Percentiles rank a stretch among this genome's conserved stretches.
Conservation (phyloP, 2,329 filamentous ascomycete genomes). For the Pseudogymnoascus sp. region DNA sequence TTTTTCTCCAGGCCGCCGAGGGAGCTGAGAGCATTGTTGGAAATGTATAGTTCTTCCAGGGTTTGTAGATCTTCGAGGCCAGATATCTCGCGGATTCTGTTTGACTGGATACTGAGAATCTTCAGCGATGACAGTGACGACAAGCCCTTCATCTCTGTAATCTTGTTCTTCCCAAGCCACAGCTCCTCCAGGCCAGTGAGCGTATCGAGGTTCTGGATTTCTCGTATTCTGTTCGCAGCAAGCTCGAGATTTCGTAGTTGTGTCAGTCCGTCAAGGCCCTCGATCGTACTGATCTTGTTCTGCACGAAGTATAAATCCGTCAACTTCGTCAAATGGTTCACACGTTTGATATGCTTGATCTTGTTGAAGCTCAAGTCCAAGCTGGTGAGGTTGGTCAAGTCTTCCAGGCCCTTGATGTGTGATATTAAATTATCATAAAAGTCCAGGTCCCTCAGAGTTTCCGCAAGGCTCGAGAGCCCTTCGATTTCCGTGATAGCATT, state of each 20-base stretch:
- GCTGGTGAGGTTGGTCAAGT: constrained; percentile 63
- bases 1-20: constrained; percentile 65
- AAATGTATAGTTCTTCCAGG: constrained; percentile 91
- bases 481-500: constrained; percentile 79
- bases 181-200: constrained; percentile 75
- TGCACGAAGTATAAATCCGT: constrained; percentile 87
- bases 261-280: constrained; percentile 67
- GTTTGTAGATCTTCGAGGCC: constrained; percentile 66
- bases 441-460: constrained; percentile 73
- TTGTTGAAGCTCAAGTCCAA: constrained; percentile 98
- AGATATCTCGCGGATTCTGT: constrained; percentile 72
- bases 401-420: constrained; percentile 76
- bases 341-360: constrained; percentile 93
- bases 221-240: constrained; percentile 82
- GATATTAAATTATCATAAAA: constrained; percentile 94
- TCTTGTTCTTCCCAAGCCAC: constrained; percentile 96
- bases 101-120: constrained; percentile 90
- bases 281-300: constrained; percentile 86
- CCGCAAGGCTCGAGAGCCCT: constrained; percentile 57
- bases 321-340: constrained; percentile 68
- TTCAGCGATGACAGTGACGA: constrained; percentile 68
- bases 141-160: constrained; percentile 72
- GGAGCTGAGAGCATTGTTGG: constrained; percentile 80
- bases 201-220: constrained; percentile 76
- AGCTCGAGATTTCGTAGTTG: constrained; percentile 79